These are phyloP conservation scores for Ceratobasidium sp. DNA, from an alignment of 1,284 basidiomycete species.

Conservation along the genomic window DNA sequence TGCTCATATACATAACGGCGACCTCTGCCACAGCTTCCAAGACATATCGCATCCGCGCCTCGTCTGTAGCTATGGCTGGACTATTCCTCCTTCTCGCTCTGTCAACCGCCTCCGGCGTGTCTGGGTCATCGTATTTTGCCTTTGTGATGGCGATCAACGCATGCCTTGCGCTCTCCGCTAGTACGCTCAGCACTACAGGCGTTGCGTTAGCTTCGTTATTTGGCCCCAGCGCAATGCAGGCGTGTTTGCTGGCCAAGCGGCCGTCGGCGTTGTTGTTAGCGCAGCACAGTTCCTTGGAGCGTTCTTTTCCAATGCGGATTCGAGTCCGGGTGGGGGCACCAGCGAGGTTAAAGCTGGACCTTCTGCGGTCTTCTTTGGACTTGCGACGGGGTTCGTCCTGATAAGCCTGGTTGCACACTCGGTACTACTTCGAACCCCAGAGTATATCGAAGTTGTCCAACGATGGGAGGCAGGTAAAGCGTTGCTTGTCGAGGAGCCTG, in stretches of 20 bases:
- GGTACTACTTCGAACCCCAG: constrained; percentile 19
- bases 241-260: constrained; percentile 24
- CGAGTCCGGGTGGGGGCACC: constrained; percentile 45
- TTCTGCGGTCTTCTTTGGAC: constrained; percentile 45
- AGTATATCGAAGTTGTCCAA: constrained; percentile 30
- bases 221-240: constrained; percentile 31
- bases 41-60: constrained; percentile 32
- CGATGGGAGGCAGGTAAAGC: constrained; percentile 37
- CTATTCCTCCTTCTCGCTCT: constrained; percentile 41
- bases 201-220: constrained; percentile 36
- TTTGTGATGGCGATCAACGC: constrained; percentile 40
- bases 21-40: constrained; percentile 39
- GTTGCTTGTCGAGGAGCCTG: constrained; percentile 14
- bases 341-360: constrained; percentile 51
- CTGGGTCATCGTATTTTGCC: constrained; percentile 17
- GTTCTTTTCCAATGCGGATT: constrained; percentile 37
- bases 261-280: constrained; percentile 34
- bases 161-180: constrained; percentile 46
- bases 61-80: constrained; percentile 41
- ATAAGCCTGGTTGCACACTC: constrained; percentile 31
- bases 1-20: constrained; percentile 36
- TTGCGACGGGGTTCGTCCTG: constrained; percentile 31
- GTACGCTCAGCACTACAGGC: constrained; percentile 47
- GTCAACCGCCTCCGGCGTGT: constrained; percentile 12
- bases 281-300: constrained; percentile 12